Base-by-base conservation (phyloP, 495 filamentous ascomycete species). In the Penicillium ucsense region DNA sequence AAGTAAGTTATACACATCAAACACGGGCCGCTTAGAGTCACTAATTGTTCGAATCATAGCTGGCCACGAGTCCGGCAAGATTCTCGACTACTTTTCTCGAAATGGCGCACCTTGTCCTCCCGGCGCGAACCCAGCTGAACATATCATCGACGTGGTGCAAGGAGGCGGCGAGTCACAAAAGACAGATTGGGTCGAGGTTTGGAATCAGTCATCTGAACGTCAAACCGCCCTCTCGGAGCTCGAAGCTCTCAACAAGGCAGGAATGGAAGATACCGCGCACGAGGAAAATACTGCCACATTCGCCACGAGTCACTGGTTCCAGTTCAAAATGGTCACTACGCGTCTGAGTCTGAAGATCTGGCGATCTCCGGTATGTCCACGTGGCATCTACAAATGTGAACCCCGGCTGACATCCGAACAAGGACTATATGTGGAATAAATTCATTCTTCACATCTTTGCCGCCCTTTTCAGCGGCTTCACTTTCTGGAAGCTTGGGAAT, bases 301-400 rank as follows among this genome's bases (percentile, higher is more conserved):
- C 53, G 60, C 55, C 3, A 65, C 62, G 6, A 62, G 65, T 0
- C 57, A 57, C 35, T 68, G 64, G 65, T 70, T 64, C 34, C 80
- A 83, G 45, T 63, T 81, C 38, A 61, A 48, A 20, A 63, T 64
- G 39, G 77, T 81, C 6, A 53, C 70, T 4, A 52, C 65, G 5
- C 75, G 89, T 50, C 80, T 92, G 32, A 90, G 89, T 67, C 69
- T 88, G 57, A 86, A 94, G 57, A 86, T 91, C 64, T 95, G 88
- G 88, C 79, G 89, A 67, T 52, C 78, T 67, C 36, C 76, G 82
- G 46, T 92, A 91, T 61, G 87, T 8, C 49, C 53, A 7, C 20
- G 20, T 20, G 20, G 20, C 20, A 20, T 20, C 20, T 20, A 20
- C 20, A 20, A 20, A 20, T 20, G 20, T 20, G 20, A 20, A 20